Base-by-base conservation (phyloP, 768 basidiomycete species). In the Boletales sp. region DNA sequence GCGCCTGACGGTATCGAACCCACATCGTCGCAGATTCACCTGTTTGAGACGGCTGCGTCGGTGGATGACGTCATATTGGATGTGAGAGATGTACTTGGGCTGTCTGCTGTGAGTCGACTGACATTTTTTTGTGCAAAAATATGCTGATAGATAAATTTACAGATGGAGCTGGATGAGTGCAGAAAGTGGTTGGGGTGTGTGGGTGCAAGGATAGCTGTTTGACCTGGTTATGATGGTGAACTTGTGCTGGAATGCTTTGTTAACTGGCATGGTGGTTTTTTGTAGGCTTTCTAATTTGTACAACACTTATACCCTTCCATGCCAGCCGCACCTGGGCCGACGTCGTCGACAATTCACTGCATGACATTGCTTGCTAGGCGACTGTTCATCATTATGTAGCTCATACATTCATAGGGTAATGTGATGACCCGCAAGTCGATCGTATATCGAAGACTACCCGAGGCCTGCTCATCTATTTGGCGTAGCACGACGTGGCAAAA, bases 101-200 rank as follows among this genome's bases (percentile, higher is more conserved):
- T 65, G 27, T 57, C 55, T 6, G 35, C 40, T 0, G 65, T 69
- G 39, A 47, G 65, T 53, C 7, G 5, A 34, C 32, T 4, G 32
- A 11, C 18, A 17, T 30, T 27, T n/a, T n/a, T 5, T n/a, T n/a
- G 10, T 29, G 6, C 6, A 2, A 5, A 27, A 3, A 12, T 21
- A 30, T 13, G 24, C 30, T 66, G 45, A 66, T 17, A 3, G 15
- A 5, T 14, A 36, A 19, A 10, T 9, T 43, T 53, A 19, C 21
- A 66, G 65, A 49, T 45, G 34, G 65, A 68, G 45, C 39, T 66
- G 27, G 53, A 56, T 3, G 62, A 60, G 35, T 66, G 65, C 19
- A 52, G 55, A 30, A 38, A 21, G 31, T 66, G 65, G 65, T 21
- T 66, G 11, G 45, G 40, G 15, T 14, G 38, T 36, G 38, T 64